These are phyloP conservation scores for Pseudocercospora eumusae DNA, from an alignment of 2,329 filamentous ascomycete species.

Conservation along the genomic window DNA sequence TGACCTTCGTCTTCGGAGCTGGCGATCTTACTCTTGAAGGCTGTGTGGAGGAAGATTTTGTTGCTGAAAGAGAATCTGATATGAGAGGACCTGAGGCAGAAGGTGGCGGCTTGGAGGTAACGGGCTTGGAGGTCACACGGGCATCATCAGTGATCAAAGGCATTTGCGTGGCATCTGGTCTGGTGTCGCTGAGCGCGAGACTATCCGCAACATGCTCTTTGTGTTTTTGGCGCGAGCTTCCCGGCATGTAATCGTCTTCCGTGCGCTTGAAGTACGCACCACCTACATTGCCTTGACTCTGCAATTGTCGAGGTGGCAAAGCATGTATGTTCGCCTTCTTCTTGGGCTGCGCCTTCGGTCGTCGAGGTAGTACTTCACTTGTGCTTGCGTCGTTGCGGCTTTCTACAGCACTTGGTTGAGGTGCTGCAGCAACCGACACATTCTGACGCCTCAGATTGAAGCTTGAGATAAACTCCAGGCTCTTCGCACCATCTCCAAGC, in stretches of 20 bases:
- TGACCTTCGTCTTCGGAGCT: constrained; percentile 63
- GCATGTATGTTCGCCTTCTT: constrained; percentile 45
- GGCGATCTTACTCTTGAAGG: constrained; percentile 54
- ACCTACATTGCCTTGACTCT: constrained; percentile 63
- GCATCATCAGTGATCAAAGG: constrained; percentile 50
- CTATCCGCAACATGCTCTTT: constrained; percentile 47
- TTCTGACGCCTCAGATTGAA: constrained; percentile 68
- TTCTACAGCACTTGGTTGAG: neutral
- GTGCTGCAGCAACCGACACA: constrained; percentile 29
- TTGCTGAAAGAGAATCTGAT: constrained; percentile 63
- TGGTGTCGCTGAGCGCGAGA: constrained; percentile 55
- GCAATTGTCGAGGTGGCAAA: constrained; percentile 47
- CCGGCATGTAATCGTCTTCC: constrained; percentile 70
- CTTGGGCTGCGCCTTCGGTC: constrained; percentile 37
- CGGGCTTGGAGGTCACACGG: constrained; percentile 46
- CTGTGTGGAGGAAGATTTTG: constrained; percentile 45
- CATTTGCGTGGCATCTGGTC: constrained; percentile 48
- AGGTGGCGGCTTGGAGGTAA: constrained; percentile 57
- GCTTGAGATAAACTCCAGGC: constrained; percentile 69
- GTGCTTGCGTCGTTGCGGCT: constrained; percentile 18
- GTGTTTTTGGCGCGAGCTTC: constrained; percentile 44
- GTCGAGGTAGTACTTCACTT: constrained; percentile 31
- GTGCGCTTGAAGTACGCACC: constrained; percentile 78
- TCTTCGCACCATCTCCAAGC: constrained; percentile 79
- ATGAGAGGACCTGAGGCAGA: constrained; percentile 78